Evolutionary conservation across 2,329 filamentous ascomycete genomes (phyloP), one percentile per base, ranked within the genome.

Genomic region (Alternaria consortialis): DNA sequence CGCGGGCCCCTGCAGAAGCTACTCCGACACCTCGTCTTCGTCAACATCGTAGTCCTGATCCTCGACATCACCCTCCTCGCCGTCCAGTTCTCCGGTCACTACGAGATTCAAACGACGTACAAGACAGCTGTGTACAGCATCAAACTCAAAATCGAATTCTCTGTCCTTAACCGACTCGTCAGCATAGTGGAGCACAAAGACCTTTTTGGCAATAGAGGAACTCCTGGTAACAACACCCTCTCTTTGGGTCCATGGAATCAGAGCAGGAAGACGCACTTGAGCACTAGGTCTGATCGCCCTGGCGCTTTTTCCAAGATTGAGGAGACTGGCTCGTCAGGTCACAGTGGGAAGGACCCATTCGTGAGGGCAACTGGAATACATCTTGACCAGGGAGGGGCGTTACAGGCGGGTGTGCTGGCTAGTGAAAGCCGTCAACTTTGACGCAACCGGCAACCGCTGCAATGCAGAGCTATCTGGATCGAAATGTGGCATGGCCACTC

Each of bases 121-220:
- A 80, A 81, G 60, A 73, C 66, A 7, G 76, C 80, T 7, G 74
- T 79, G 2, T 82, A 81, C 65, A 78, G 77, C 58, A 64, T 81
- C 60, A 82, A 82, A 63, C 73, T 85, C 25, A 84, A 85, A 63
- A 78, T 86, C 20, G 86, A 87, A 69, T 82, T 83, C 62, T 80
- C 82, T 17, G 81, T 88, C 56, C 73, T 88, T 20, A 80, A 85
- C 52, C 58, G 55, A 36, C 65, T 72, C 15, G 53, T 56, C 27
- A 56, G 44, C 17, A 39, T 56, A n/a, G 43, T 56, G n/a, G 34
- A 50, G 27, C 53, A 56, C 17, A 56, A 48, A 23, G 44, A 56
- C 15, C 25, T 48, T 5, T 36, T 56, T 27, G 37, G 53, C 34
- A 47, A 56, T 27, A 15, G 27, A 40, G 39, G 27, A 17, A 53